Conservation (phyloP, 208 protist genomes). For the Trypanosoma brucei region DNA sequence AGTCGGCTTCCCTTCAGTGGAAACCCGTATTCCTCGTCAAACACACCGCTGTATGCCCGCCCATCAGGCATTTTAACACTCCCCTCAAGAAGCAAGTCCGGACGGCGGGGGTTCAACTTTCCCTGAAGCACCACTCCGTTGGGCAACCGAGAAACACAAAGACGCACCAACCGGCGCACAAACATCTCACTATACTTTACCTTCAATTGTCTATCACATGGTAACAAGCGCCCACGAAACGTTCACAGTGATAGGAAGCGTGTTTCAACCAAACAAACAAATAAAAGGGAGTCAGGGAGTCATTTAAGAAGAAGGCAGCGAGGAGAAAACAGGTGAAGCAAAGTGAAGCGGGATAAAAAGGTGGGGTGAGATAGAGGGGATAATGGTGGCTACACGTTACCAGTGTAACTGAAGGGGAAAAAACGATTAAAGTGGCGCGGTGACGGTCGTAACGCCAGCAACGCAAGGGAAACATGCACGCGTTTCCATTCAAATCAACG, state of each 20-base stretch:
- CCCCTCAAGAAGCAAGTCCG: conserved; percentile 52
- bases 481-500: no score
- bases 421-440: no score
- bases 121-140: conserved; percentile 72
- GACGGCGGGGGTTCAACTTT: conserved; percentile 46
- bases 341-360: no score
- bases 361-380: no score
- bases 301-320: no score
- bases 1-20: conserved; percentile 71
- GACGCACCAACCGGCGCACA: conserved; percentile 11
- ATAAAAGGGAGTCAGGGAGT: conserved; percentile 17
- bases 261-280: conserved; percentile 17
- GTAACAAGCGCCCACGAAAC: neutral
- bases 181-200: conserved; percentile 13
- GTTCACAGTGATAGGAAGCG: neutral
- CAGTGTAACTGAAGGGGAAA: no score
- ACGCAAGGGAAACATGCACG: no score
- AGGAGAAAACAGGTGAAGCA: no score
- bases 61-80: conserved; percentile 69
- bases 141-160: conserved; percentile 44
- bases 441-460: no score
- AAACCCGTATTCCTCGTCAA: conserved; percentile 53
- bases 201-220: neutral
- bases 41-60: conserved; percentile 67
- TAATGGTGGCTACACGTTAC: no score